Conservation (phyloP, 176 grass and related monocot genomes). For the Triticum turgidum region DNA sequence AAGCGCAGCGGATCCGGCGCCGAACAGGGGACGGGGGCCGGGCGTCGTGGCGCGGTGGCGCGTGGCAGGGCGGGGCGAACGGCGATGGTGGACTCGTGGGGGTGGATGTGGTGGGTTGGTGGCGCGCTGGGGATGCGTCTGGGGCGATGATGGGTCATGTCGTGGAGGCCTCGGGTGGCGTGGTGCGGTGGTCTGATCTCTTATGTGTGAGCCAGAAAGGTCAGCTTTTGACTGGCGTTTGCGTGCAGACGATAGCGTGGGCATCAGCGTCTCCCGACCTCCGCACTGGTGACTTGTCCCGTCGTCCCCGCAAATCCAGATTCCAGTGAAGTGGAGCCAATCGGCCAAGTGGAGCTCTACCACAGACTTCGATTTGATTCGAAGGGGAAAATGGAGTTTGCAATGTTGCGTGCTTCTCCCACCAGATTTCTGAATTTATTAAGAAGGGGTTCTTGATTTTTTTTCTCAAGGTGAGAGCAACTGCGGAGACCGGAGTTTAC, state of each 20-base stretch:
- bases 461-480: no score
- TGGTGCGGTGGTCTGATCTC: constrained; percentile 29
- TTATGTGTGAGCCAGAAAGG: constrained; percentile 33
- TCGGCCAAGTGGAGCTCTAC: no score
- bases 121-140: constrained; percentile 7
- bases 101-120: neutral
- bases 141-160: neutral
- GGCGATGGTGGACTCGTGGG: neutral
- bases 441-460: no score
- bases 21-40: constrained; percentile 10
- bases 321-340: neutral
- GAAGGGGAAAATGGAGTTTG: no score
- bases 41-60: neutral
- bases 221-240: neutral
- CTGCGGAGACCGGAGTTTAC: no score
- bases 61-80: neutral
- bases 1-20: neutral
- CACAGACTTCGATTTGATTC: no score
- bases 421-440: no score
- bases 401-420: no score
- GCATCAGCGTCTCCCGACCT: neutral
- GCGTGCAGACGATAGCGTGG: neutral
- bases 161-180: neutral
- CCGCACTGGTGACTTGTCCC: neutral
- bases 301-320: neutral